Percentiles rank a stretch among this genome's conserved stretches.
Conservation (phyloP, 2,329 filamentous ascomycete species). For the Xylaria sp. region DNA sequence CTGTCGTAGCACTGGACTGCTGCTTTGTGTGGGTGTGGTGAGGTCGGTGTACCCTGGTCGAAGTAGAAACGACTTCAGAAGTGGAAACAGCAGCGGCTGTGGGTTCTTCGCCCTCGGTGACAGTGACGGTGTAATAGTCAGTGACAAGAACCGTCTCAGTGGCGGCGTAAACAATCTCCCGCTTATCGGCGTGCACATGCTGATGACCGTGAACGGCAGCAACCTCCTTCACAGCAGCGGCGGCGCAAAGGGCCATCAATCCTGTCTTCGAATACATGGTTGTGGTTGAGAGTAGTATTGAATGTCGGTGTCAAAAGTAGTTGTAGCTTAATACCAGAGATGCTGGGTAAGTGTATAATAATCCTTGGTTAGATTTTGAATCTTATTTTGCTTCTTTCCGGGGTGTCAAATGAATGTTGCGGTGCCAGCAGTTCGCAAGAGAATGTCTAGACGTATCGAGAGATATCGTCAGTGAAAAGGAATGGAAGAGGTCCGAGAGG, state of each 20-base stretch:
- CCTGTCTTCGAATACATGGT: constrained; percentile 49
- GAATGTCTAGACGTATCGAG: constrained; percentile 43
- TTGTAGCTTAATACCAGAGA: constrained; percentile 13
- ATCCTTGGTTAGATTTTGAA: constrained; percentile 9
- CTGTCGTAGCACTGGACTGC: constrained; percentile 20
- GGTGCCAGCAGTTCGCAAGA: constrained; percentile 47
- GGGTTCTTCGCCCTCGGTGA: constrained; percentile 41
- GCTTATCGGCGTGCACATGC: constrained; percentile 47
- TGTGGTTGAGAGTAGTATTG: constrained; percentile 28
- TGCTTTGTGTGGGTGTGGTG: constrained; percentile 28
- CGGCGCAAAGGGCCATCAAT: constrained; percentile 49
- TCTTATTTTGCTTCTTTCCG: constrained; percentile 35
- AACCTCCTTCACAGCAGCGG: constrained; percentile 46
- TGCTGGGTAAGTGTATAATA: constrained; percentile 12
- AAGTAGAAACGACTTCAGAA: constrained; percentile 13
- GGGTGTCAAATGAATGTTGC: constrained; percentile 42
- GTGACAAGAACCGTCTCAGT: constrained; percentile 49
- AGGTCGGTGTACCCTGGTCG: constrained; percentile 24
- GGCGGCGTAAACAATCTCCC: constrained; percentile 45
- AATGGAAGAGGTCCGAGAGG: constrained; percentile 43
- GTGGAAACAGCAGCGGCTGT: constrained; percentile 19
- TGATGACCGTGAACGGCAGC: constrained; percentile 45
- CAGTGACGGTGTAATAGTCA: constrained; percentile 48
- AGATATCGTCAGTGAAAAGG: constrained; percentile 42
- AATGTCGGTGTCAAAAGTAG: constrained; percentile 25